Evolutionary conservation across 2,329 filamentous ascomycete genomes (phyloP), one percentile per base, ranked within the genome.

Genomic region (Clonostachys rosea): DNA sequence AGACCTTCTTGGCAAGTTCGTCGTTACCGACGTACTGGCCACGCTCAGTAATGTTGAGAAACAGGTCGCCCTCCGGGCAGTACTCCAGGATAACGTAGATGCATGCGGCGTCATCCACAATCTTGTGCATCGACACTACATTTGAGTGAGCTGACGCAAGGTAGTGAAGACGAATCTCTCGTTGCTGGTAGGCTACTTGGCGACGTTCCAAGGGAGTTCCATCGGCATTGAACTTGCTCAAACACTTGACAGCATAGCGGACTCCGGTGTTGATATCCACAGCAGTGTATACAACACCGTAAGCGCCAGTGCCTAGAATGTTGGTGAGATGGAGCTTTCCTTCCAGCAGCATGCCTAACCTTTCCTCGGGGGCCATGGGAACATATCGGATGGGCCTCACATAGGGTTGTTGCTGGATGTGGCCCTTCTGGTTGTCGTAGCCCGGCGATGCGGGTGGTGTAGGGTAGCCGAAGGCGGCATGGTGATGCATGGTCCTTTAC

Each of bases 51-150:
- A 99, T 99, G 73, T 95, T 96, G 66, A 88, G 87, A 71, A 99
- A 99, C 54, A 99, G 73, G 66, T 99, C 94, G 62, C 94, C 94
- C 67, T 97, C 94, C 7, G 91, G 90, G 73, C 92, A 97, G 68
- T 91, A 97, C 68, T 99, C 94, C 65, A 99, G 80, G 55, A 99
- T 87, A 59, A 97, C 92, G 70, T 90, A 97, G 54, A 91, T 95
- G 78, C 91, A 96, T 67, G 96, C 91, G 51, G 81, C 76, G 60
- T 88, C 86, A 68, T 96, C 90, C 74, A 97, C 83, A 62, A 97
- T 96, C 76, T 94, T 91, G 57, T 90, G 78, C 76, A 99, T 82
- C 57, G 91, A 94, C 51, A 97, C 91, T 53, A 99, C 89, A 66
- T 96, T 96, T 61, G 85, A 84, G 65, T 99, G 94, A 51, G 84